Conservation (phyloP, 345 rosid species). For the Melaleuca alternifolia region DNA sequence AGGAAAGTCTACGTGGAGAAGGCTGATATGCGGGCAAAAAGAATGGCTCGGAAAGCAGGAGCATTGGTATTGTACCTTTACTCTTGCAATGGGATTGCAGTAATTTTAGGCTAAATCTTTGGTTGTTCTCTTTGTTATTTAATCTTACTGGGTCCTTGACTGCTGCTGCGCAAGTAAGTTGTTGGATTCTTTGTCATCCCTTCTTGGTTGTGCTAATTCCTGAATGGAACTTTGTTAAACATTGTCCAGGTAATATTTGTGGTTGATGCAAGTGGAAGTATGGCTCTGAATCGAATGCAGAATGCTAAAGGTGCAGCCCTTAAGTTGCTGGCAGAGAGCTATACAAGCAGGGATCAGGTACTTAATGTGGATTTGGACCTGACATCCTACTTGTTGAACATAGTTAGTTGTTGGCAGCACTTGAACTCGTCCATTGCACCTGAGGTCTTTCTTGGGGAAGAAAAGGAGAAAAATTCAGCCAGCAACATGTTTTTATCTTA, state of each 20-base stretch:
- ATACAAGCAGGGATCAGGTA: conserved; percentile 99
- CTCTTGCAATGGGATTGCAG: not conserved
- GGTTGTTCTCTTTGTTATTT: not conserved
- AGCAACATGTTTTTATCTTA: not conserved
- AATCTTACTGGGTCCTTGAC: not conserved
- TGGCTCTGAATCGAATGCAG: conserved; percentile 98
- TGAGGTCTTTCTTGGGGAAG: not conserved
- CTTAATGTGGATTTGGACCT: not conserved
- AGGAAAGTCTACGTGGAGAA: conserved; percentile 95
- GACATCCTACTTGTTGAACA: not conserved
- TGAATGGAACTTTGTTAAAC: not conserved
- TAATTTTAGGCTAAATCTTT: not conserved
- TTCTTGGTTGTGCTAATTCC: not conserved
- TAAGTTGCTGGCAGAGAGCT: conserved; percentile 90
- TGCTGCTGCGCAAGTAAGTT: not conserved
- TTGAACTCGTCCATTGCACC: not conserved
- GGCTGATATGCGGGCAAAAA: conserved; percentile 93
- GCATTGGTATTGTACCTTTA: conserved; percentile 60
- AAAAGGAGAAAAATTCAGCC: not conserved
- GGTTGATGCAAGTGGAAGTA: conserved; percentile 99
- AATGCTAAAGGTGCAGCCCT: conserved; percentile 98
- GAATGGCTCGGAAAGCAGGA: conserved; percentile 99
- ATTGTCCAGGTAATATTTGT: conserved; percentile 73
- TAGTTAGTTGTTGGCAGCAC: not conserved
- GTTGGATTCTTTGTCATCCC: not conserved